Evolutionary conservation across 2,329 filamentous ascomycete species (phyloP), one percentile per base, ranked within the genome.

Genomic region (Cercospora nicotianae): DNA sequence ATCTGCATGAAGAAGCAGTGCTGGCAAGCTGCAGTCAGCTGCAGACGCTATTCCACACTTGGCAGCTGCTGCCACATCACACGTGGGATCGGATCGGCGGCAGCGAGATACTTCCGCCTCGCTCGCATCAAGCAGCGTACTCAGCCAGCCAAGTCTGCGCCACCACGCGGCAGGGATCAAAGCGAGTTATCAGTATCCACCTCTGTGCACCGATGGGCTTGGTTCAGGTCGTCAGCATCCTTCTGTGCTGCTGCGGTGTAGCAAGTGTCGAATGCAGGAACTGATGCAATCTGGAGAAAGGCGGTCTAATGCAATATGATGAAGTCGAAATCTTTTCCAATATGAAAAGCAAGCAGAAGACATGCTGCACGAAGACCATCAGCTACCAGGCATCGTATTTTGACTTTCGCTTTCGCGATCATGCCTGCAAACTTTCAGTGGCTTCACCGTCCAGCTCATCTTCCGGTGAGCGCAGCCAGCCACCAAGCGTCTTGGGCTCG

Each of bases 361-460:
- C 12, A 13, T 26, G 2, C 48, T 26, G 48, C 5, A 23, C 5
- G n/a, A 55, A 3, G 48, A 16, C 9, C 5, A 55, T 55, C 48
- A 6, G 12, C 48, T n/a, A 12, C 23, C 23, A 5, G 23, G 23
- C 6, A 13, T 23, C 39, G 60, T 51, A 62, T 51, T 62, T 48
- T 62, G 60, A 18, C 39, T 62, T 62, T 62, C 60, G 60, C 60
- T 16, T 45, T 62, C 42, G 60, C 18, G n/a, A n/a, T 62, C 18
- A 48, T 26, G 60, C n/a, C 2, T 20, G 13, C 30, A 30, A 31
- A 30, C 9, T 62, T 51, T 8, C 42, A n/a, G 39, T 61, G 36
- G 59, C 59, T 42, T 16, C 12, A 0, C n/a, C 13, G 59, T 61
- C 59, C 36, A 61, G 59, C 59, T 61, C 59, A 61, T 61, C 59